These are phyloP conservation scores for Paramecium sonneborni DNA, from an alignment of 73 alveolate species.

Conservation along the genomic window DNA sequence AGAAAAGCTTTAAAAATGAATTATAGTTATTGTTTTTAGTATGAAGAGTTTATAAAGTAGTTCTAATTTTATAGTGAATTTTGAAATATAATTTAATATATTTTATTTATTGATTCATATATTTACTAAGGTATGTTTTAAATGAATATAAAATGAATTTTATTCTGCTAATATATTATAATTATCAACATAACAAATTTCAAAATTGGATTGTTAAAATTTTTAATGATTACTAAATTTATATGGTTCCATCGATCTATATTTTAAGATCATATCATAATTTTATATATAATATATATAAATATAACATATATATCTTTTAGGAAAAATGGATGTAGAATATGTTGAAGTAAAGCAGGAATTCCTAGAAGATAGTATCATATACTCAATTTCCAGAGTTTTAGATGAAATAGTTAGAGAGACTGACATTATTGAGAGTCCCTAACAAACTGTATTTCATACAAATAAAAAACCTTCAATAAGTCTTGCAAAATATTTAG, in stretches of 20 bases:
- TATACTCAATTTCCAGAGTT: constrained; percentile 12
- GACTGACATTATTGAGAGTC: constrained; percentile 49
- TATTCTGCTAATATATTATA: not conserved
- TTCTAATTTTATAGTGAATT: too few relatives aligned
- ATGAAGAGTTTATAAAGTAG: too few relatives aligned
- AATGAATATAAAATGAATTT: too few relatives aligned
- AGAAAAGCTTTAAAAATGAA: too few relatives aligned
- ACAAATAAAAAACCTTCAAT: constrained; percentile 39
- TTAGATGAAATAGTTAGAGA: constrained; percentile 33
- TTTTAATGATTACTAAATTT: not conserved
- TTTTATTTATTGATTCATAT: too few relatives aligned
- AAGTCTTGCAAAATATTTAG: not conserved
- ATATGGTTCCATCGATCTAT: not conserved
- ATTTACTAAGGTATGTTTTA: too few relatives aligned
- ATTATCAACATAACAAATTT: not conserved
- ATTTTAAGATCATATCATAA: not conserved
- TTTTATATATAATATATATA: not conserved
- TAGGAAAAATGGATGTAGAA: constrained; percentile 34
- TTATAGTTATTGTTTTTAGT: too few relatives aligned
- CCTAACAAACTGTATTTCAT: not conserved
- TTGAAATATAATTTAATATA: too few relatives aligned
- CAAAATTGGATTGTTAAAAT: not conserved
- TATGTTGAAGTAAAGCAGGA: not conserved
- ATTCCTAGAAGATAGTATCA: constrained; percentile 4
- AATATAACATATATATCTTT: not conserved